Conservation (phyloP, 108 stramenopile species). For the Stephanodiscus triporus region DNA sequence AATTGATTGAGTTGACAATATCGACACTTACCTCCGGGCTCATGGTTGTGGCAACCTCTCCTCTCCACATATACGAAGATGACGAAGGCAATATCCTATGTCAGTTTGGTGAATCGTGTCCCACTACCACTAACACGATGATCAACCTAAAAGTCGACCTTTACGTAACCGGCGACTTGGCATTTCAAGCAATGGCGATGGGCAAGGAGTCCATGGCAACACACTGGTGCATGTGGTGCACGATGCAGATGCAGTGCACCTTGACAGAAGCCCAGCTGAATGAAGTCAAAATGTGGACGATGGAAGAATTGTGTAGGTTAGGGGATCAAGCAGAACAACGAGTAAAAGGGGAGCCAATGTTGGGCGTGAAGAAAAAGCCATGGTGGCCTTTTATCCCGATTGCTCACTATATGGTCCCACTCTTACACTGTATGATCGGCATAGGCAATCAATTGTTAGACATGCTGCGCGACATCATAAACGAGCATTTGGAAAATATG, state of each 20-base stretch:
- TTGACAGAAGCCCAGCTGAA: background rate
- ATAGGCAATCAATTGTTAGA: constrained; percentile 8
- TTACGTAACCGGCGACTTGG: background rate
- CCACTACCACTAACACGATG: background rate
- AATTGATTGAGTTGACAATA: background rate
- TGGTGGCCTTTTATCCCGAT: constrained; percentile 4
- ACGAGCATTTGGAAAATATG: constrained; percentile 3
- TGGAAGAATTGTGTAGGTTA: background rate
- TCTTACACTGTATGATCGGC: constrained; percentile 3
- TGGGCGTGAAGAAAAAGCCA: background rate
- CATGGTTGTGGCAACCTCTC: background rate
- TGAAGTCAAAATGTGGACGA: constrained; percentile 2
- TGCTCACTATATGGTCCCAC: background rate
- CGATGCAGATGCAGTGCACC: background rate
- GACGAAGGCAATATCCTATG: background rate
- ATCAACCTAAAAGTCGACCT: background rate
- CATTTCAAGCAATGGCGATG: background rate
- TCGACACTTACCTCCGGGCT: background rate
- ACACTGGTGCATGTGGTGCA: constrained; percentile 3
- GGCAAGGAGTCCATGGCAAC: background rate
- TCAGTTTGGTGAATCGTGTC: background rate
- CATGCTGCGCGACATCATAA: background rate
- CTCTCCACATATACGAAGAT: background rate
- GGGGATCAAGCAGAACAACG: background rate
- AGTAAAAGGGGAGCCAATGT: background rate